These are phyloP conservation scores for Graphilbum fragrans DNA, from an alignment of 2,329 filamentous ascomycete genomes.

Conservation along the genomic window DNA sequence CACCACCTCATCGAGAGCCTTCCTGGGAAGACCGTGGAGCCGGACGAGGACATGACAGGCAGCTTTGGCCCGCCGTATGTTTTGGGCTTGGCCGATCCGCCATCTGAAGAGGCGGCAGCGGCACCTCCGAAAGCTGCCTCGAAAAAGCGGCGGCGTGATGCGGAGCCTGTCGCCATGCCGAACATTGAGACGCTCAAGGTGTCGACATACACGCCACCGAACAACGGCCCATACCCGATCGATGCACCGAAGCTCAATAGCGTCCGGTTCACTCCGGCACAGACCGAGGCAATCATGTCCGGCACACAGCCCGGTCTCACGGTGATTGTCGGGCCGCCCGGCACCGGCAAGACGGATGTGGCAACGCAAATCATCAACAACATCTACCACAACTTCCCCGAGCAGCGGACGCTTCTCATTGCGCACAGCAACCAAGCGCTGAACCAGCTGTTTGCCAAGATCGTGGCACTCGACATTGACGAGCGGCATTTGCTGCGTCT, in stretches of 20 bases:
- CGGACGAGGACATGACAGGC: slow-evolving; percentile 54
- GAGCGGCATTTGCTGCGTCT: slow-evolving; percentile 84
- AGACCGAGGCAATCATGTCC: slow-evolving; percentile 85
- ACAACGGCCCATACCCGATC: slow-evolving; percentile 78
- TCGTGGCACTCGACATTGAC: slow-evolving; percentile 91
- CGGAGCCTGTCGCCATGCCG: slow-evolving; percentile 50
- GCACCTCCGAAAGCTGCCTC: slow-evolving; percentile 38
- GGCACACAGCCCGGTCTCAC: slow-evolving; percentile 91
- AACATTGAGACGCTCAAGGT: slow-evolving; percentile 63
- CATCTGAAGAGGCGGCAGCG: slow-evolving; percentile 31
- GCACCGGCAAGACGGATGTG: slow-evolving; percentile 98
- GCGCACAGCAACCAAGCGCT: slow-evolving; percentile 97
- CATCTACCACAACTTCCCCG: slow-evolving; percentile 94
- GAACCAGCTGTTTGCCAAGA: slow-evolving; percentile 97
- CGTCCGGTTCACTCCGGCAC: slow-evolving; percentile 80
- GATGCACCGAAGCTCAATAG: slow-evolving; percentile 72
- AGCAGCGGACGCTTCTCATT: slow-evolving; percentile 81
- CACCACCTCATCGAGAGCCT: slow-evolving; percentile 83
- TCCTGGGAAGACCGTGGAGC: slow-evolving; percentile 77
- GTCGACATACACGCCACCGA: slow-evolving; percentile 80
- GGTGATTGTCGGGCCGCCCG: slow-evolving; percentile 86
- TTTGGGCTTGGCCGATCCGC: slow-evolving; percentile 52
- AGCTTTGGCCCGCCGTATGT: slow-evolving; percentile 85
- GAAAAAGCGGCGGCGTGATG: slow-evolving; percentile 80
- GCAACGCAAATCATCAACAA: slow-evolving; percentile 98